Conservation (phyloP, 2,329 filamentous ascomycete species). For the Triangularia verruculosa region DNA sequence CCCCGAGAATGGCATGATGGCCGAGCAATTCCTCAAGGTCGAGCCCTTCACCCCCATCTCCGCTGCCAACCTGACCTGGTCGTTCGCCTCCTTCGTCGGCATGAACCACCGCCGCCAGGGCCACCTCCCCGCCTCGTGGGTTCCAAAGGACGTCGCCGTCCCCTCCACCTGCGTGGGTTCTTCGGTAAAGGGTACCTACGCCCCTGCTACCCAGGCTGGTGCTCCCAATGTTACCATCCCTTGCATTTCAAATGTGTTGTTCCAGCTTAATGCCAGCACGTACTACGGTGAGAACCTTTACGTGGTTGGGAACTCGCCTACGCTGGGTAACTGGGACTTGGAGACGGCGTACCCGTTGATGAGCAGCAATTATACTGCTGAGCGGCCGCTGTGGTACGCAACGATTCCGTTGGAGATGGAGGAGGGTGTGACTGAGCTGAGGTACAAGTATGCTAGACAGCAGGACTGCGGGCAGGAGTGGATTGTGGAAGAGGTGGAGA, state of each 20-base stretch:
- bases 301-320: slow-evolving; percentile 40
- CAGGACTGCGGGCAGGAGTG: slow-evolving; percentile 42
- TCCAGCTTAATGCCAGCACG: slow-evolving; percentile 46
- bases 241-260: slow-evolving; percentile 39
- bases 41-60: slow-evolving; percentile 39
- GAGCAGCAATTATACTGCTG: slow-evolving; percentile 40
- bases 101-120: slow-evolving; percentile 40
- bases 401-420: slow-evolving; percentile 36
- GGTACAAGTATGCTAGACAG: slow-evolving; percentile 45
- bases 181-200: slow-evolving; percentile 33
- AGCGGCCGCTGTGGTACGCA: slow-evolving; percentile 45
- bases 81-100: slow-evolving; percentile 49
- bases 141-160: slow-evolving; percentile 24
- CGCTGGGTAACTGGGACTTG: slow-evolving; percentile 44
- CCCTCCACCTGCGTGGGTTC: slow-evolving; percentile 30
- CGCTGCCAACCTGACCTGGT: slow-evolving; percentile 51
- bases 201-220: slow-evolving; percentile 35
- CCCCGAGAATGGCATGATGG: slow-evolving; percentile 56
- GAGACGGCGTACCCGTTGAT: slow-evolving; percentile 38
- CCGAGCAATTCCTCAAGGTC: slow-evolving; percentile 50
- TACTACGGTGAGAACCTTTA: slow-evolving; percentile 48
- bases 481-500: slow-evolving; percentile 44
- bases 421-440: slow-evolving; percentile 39
- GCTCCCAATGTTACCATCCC: slow-evolving; percentile 34
- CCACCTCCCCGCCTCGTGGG: slow-evolving; percentile 33